These are phyloP conservation scores for Spirogloea muscicola DNA, from an alignment of 139 green algal species.

Conservation along the genomic window DNA sequence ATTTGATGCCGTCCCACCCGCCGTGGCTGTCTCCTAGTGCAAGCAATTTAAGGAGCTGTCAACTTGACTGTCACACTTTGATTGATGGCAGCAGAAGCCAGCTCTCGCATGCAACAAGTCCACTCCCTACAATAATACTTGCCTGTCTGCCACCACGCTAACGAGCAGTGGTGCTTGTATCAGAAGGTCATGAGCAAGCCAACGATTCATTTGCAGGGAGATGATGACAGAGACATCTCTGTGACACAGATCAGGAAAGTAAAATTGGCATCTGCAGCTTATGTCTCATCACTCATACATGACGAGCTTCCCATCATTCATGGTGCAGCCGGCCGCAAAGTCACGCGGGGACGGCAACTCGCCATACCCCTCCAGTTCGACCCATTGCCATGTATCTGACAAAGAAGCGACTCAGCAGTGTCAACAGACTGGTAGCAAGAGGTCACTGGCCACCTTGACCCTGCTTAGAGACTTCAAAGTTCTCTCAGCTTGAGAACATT, in stretches of 20 bases:
- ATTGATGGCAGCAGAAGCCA: no score
- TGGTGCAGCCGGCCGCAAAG: slow-evolving; percentile 8
- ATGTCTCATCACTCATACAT: neutral
- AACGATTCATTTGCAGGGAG: neutral
- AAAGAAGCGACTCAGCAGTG: neutral
- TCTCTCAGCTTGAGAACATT: slow-evolving; percentile 5
- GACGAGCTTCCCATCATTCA: neutral
- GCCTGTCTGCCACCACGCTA: neutral
- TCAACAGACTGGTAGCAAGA: neutral
- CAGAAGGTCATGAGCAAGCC: neutral
- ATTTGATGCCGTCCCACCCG: slow-evolving; percentile 9
- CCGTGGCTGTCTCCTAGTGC: neutral
- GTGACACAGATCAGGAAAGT: neutral
- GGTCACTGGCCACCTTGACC: neutral
- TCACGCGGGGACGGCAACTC: slow-evolving; percentile 3
- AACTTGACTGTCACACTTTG: no score
- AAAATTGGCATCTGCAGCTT: neutral
- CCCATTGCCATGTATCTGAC: slow-evolving; percentile 32
- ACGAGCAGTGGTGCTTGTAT: neutral
- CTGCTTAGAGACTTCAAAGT: neutral
- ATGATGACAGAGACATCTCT: neutral
- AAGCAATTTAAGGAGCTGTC: neutral
- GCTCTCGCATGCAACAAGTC: no score
- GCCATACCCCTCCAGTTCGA: slow-evolving; percentile 11
- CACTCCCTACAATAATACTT: neutral